A percentile compares a stretch with the other conserved stretches of the same genome.
Evolutionary conservation across 352 stramenopile species (phyloP).

Genomic region (Stephanocyclus meneghinianus): DNA sequence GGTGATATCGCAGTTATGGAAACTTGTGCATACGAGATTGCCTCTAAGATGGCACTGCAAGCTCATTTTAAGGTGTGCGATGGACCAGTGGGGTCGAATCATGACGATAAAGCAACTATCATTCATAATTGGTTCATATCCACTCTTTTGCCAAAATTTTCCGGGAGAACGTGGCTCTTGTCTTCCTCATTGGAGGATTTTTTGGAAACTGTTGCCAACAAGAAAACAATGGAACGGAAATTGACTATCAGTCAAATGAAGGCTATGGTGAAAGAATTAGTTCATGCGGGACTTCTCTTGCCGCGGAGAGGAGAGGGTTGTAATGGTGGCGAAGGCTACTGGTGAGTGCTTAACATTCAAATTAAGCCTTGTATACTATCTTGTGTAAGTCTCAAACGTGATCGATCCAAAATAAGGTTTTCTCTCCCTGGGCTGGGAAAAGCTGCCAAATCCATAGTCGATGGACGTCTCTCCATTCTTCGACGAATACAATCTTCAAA

Average conservation of each 20-base stretch:
- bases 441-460: constrained; percentile 36
- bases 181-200: constrained; percentile 22
- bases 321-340: constrained; percentile 39
- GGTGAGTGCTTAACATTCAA: constrained; percentile 11
- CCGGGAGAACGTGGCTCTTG: constrained; percentile 42
- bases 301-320: constrained; percentile 26
- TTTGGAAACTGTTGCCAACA: not conserved
- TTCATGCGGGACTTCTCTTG: constrained; percentile 33
- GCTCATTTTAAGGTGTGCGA: constrained; percentile 3
- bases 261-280: constrained; percentile 33
- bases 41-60: constrained; percentile 37
- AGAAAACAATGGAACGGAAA: constrained; percentile 2
- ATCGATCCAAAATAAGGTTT: constrained; percentile 19
- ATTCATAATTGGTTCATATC: constrained; percentile 28
- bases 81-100: not conserved
- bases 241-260: constrained; percentile 17
- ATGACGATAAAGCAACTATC: constrained; percentile 1
- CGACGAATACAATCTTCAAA: constrained; percentile 27
- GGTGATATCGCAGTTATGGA: constrained; percentile 54
- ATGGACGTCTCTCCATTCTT: constrained; percentile 32
- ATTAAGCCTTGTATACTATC: not conserved
- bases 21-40: constrained; percentile 33
- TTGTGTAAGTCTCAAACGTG: not conserved
- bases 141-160: constrained; percentile 33
- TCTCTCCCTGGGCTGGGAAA: constrained; percentile 37